A percentile compares a stretch with the other conserved stretches of the same genome.
phyloP scores from a whole-genome alignment of 768 basidiomycete species.

The Boletellus ananas region DNA sequence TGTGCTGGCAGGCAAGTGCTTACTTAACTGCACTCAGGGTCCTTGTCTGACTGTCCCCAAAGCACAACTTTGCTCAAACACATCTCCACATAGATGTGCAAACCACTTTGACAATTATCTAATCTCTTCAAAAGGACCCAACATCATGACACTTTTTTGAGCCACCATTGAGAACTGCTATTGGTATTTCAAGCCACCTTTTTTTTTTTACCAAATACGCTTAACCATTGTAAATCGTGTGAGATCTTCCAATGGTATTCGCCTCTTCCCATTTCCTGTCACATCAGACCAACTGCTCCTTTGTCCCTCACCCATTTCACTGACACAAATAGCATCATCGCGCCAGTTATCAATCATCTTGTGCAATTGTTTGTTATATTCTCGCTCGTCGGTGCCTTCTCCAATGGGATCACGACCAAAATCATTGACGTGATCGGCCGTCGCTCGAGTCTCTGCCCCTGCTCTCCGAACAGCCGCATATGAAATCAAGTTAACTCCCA shows the following conservation, averaged over 20 bases:
- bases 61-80: too few species aligned
- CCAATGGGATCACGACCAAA: conserved; percentile 90
- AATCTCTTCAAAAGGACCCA: too few species aligned
- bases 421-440: conserved; percentile 76
- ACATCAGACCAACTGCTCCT: conserved; percentile 16
- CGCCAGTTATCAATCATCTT: conserved; percentile 60
- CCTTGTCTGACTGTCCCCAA: too few species aligned
- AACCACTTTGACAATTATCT: too few species aligned
- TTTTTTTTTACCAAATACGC: conserved; percentile 59
- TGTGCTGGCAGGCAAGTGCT: too few species aligned
- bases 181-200: too few species aligned
- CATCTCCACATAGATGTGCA: too few species aligned
- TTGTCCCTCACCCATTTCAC: conserved; percentile 68
- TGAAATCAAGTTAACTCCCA: conserved; percentile 82
- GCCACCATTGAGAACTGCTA: too few species aligned
- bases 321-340: conserved; percentile 63
- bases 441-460: conserved; percentile 74
- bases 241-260: conserved; percentile 79
- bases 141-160: too few species aligned
- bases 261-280: conserved; percentile 36
- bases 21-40: too few species aligned
- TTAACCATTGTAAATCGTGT: conserved; percentile 97
- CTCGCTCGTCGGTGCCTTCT: conserved; percentile 83
- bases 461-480: conserved; percentile 73
- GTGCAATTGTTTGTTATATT: conserved; percentile 81